Evolutionary conservation across 306 rosid genomes (phyloP).

Genomic region (Castanopsis chinensis): DNA sequence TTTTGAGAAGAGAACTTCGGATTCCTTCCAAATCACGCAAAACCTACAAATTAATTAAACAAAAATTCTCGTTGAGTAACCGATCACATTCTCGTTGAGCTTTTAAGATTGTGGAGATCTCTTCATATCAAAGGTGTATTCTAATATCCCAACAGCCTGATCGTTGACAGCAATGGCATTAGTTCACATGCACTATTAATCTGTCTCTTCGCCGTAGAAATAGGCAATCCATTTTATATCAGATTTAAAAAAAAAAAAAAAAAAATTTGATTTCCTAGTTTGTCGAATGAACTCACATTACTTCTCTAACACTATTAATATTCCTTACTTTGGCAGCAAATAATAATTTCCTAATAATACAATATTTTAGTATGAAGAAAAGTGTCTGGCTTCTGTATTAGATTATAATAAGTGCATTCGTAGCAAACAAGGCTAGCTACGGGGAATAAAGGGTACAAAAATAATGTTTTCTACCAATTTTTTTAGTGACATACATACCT

Average conservation of each 20-base stretch:
- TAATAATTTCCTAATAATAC: too few relatives aligned
- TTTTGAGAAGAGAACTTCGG: too few relatives aligned
- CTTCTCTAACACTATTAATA: too few relatives aligned
- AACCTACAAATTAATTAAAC: too few relatives aligned
- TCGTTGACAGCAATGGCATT: constrained; percentile 4
- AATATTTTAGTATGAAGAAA: too few relatives aligned
- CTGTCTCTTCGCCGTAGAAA: background rate
- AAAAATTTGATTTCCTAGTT: too few relatives aligned
- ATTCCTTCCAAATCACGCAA: too few relatives aligned
- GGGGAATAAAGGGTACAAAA: background rate
- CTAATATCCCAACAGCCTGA: constrained; percentile 13
- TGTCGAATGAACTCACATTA: too few relatives aligned
- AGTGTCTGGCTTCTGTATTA: background rate
- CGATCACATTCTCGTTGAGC: background rate
- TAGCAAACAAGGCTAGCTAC: background rate
- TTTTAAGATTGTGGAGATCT: background rate
- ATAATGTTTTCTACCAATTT: background rate
- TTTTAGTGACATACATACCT: background rate
- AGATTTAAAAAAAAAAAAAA: too few relatives aligned
- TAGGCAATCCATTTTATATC: too few relatives aligned
- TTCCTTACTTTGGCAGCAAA: too few relatives aligned
- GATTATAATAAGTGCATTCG: background rate
- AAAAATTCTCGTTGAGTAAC: too few relatives aligned
- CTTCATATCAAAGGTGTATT: background rate
- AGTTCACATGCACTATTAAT: background rate